Base-by-base conservation (phyloP, 2,329 filamentous ascomycete genomes). In the Neopestalotiopsis sp. region DNA sequence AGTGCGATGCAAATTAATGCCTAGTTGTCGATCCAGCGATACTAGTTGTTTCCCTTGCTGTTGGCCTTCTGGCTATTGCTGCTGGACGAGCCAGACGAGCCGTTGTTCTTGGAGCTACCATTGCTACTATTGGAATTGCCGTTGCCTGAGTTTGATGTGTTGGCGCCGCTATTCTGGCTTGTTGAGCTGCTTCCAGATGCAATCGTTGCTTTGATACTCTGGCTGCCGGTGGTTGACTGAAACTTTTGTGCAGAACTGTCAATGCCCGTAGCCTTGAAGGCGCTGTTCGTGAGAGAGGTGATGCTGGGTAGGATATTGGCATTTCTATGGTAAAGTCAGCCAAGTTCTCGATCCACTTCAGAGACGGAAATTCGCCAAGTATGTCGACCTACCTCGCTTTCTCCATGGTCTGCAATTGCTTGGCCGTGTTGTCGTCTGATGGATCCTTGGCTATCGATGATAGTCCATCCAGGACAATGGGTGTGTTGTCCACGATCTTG, bases 281-380 rank as follows among this genome's bases (percentile, higher is more conserved):
- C 71, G 12, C 59, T 66, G 61, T 70, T 67, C 14, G 71, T 70
- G 24, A 72, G 38, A 49, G 34, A 13, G 10, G 71, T 72, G 63
- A 72, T 72, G 63, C 71, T 72, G 5, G 71, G 71, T 45, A 72
- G 40, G 17, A 72, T 72, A 20, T 72, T 72, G 30, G 68, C 61
- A 57, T 72, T 72, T 61, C 71, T 72, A 12, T n/a, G 1, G n/a
- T 28, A 20, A 9, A 10, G 28, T 57, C 56, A 64, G 42, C 28
- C 20, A 24, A 53, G 20, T 20, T n/a, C 30, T 13, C 13, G 4
- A 6, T 4, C 20, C 1, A 10, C 5, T 24, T n/a, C 10, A 40
- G 40, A 24, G 12, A 9, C 12, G 10, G 6, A 7, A n/a, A 30
- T 20, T 17, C 62, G 14, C 14, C 6, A 12, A 14, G 4, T 5